Conservation (phyloP, 192 early-diverging fungal genomes). For the Globomyces pollinis-pini region DNA sequence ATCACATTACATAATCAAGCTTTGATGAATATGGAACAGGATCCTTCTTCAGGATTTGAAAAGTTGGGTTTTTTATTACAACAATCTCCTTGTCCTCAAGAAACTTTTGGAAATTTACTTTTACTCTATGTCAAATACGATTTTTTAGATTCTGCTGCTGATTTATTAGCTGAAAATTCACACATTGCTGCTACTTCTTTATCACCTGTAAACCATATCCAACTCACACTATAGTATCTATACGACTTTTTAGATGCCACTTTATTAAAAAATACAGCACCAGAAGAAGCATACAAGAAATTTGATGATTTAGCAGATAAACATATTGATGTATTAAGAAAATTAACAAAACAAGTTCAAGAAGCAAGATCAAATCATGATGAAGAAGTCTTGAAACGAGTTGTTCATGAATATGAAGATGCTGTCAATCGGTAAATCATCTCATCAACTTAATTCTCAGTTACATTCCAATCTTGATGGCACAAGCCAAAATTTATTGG, state of each 20-base stretch:
- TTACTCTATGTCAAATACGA: conserved; percentile 56
- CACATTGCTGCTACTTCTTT: conserved; percentile 17
- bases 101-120: conserved; percentile 55
- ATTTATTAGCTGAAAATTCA: conserved; percentile 49
- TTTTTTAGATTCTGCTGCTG: conserved; percentile 49
- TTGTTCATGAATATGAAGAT: conserved; percentile 53
- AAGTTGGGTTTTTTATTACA: conserved; percentile 54
- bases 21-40: conserved; percentile 56
- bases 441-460: conserved; percentile 18
- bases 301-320: conserved; percentile 52
- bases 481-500: conserved; percentile 62
- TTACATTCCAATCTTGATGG: conserved; percentile 59
- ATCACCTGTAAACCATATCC: conserved; percentile 25
- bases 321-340: conserved; percentile 49
- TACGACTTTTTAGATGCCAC: conserved; percentile 53
- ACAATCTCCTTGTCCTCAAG: conserved; percentile 46
- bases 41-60: conserved; percentile 52
- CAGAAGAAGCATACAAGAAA: conserved; percentile 55
- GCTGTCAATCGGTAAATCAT: conserved; percentile 37
- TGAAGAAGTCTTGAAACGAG: conserved; percentile 48
- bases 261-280: conserved; percentile 42
- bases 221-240: conserved; percentile 27
- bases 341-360: conserved; percentile 51
- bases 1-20: conserved; percentile 57
- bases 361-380: conserved; percentile 52